Evolutionary conservation across 257 asterid genomes (phyloP).

Genomic region (Solanum peruvianum): DNA sequence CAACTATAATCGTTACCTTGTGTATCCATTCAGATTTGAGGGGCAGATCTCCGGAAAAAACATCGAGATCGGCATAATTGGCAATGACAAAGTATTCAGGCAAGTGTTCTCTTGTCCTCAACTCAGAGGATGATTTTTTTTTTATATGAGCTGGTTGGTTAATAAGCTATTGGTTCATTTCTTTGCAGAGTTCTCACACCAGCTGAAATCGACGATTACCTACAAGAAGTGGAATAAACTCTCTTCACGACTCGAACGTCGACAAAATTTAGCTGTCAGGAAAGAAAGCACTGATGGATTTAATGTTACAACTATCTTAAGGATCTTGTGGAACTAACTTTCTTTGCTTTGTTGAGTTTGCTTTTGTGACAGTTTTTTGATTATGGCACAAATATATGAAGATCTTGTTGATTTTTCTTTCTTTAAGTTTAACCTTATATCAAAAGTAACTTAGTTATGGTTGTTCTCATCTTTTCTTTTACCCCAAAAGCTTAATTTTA

Average conservation of each 20-base stretch:
- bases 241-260: not conserved
- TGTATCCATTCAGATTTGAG: slow-evolving; percentile 52
- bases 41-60: slow-evolving; percentile 95
- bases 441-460: not conserved
- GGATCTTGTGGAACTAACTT: not conserved
- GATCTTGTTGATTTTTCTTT: not conserved
- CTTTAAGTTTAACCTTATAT: not conserved
- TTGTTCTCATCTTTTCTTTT: not conserved
- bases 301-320: not conserved
- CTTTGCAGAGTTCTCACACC: slow-evolving; percentile 73
- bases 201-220: slow-evolving; percentile 89
- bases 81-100: slow-evolving; percentile 77
- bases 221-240: slow-evolving; percentile 78
- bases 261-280: not conserved
- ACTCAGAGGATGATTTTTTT: not conserved
- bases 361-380: not conserved
- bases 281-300: not conserved
- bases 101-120: slow-evolving; percentile 2
- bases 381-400: not conserved
- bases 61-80: slow-evolving; percentile 95
- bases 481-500: not conserved
- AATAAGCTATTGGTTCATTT: not conserved
- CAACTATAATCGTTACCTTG: not conserved
- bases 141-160: not conserved
- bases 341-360: not conserved